Conservation (phyloP, 345 rosid species). For the Hevea brasiliensis region DNA sequence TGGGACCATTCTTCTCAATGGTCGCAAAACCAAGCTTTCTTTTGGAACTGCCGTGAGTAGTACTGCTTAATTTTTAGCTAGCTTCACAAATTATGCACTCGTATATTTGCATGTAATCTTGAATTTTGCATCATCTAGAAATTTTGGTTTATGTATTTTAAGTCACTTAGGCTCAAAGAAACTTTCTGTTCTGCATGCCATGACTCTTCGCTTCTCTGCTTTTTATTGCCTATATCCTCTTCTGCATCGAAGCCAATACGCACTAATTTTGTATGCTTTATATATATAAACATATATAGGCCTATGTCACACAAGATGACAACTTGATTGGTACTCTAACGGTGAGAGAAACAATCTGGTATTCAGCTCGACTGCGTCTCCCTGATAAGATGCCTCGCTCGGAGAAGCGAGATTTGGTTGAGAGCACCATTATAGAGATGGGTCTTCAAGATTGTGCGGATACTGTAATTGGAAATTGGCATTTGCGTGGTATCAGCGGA, state of each 20-base stretch:
- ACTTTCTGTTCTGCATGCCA: no score
- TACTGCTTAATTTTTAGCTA: neutral
- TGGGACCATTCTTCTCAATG: conserved; percentile 82
- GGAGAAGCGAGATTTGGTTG: conserved; percentile 76
- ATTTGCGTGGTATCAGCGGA: conserved; percentile 88
- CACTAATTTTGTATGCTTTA: neutral
- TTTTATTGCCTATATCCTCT: no score
- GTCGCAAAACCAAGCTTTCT: conserved; percentile 89
- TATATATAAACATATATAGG: conserved; percentile 39
- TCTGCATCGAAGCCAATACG: neutral
- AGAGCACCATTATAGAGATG: conserved; percentile 87
- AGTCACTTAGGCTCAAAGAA: no score
- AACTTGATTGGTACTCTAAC: conserved; percentile 91
- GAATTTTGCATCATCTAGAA: no score
- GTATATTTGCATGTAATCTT: no score
- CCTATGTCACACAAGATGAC: conserved; percentile 97
- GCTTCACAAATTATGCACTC: no score
- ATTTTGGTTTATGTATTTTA: no score
- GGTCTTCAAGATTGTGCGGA: conserved; percentile 96
- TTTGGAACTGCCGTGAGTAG: conserved; percentile 88
- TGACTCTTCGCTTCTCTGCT: no score
- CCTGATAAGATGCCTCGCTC: conserved; percentile 83
- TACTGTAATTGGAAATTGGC: conserved; percentile 95
- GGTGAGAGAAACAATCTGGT: conserved; percentile 84
- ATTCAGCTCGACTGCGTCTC: conserved; percentile 83